Base-by-base conservation (phyloP, 805 yeast genomes). In the Tetrapisispora nanseiensis region DNA sequence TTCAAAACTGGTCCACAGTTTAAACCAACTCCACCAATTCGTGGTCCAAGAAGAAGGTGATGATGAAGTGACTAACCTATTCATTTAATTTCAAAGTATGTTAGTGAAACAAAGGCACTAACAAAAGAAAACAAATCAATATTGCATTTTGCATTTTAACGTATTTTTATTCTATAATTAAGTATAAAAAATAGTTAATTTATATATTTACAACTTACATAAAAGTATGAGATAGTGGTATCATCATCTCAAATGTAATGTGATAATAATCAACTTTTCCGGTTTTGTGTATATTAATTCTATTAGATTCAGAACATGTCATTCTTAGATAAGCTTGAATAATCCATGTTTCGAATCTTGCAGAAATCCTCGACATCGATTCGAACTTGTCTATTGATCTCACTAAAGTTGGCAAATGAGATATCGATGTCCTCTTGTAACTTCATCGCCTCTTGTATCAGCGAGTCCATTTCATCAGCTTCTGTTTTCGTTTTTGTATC, bases 1-100 rank as follows among this genome's bases (percentile, higher is more conserved):
- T 82, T 90, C 53, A 79, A 77, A 50, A 65, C 69, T 57, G 63
- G 73, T 61, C 58, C 68, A 1, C 62, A 68, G 39, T 74, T 73
- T 20, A 80, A 74, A 57, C 86, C 86, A 3, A 75, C 78, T 39
- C 86, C 86, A 16, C 87, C 87, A 7, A 72, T 80, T 28, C 70
- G 85, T 52, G 82, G 81, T 7, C 79, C 80, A 37, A 66, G 58
- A 45, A 67, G 68, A 52, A 60, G 58, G 48, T 61, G 35, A 44
- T 20, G 27, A 8, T 24, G 32, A 5, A n/a, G n/a, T n/a, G n/a
- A n/a, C n/a, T n/a, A n/a, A n/a, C n/a, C n/a, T n/a, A n/a, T n/a
- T n/a, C n/a, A n/a, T n/a, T n/a, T n/a, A n/a, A n/a, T n/a, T n/a
- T n/a, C n/a, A n/a, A n/a, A n/a, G n/a, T n/a, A n/a, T n/a, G n/a